Conservation (phyloP, 108 stramenopile genomes). For the Parmales sp. region DNA sequence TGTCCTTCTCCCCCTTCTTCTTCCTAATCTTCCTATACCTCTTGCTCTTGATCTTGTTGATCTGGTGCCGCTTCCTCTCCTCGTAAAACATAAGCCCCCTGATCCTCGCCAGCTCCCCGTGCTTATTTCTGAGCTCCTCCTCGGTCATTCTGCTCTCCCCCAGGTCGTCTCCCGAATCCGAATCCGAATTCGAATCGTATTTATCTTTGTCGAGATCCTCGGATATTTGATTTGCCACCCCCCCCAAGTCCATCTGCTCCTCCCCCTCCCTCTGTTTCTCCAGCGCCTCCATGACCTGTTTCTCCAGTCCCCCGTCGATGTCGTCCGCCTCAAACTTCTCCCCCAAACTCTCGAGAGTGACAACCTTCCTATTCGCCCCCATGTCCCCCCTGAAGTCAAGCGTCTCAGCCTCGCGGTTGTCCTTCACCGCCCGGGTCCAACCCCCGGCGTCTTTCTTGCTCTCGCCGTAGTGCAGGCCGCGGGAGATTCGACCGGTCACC, state of each 20-base stretch:
- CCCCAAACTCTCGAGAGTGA: slow-evolving; percentile 36
- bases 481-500: slow-evolving; percentile 65
- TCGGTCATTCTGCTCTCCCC: slow-evolving; percentile 63
- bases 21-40: slow-evolving; percentile 89
- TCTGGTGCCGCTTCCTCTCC: slow-evolving; percentile 92
- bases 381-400: slow-evolving; percentile 79
- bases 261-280: slow-evolving; percentile 61
- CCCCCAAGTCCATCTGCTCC: slow-evolving; percentile 43
- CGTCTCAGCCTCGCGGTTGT: slow-evolving; percentile 80
- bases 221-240: slow-evolving; percentile 14
- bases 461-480: slow-evolving; percentile 71
- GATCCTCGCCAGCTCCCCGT: slow-evolving; percentile 87
- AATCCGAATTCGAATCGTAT: slow-evolving; percentile 7
- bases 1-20: slow-evolving; percentile 61
- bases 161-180: slow-evolving; percentile 48
- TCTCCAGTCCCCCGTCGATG: slow-evolving; percentile 91
- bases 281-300: slow-evolving; percentile 68
- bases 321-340: slow-evolving; percentile 74
- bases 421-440: slow-evolving; percentile 73
- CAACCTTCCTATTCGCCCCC: slow-evolving; percentile 16
- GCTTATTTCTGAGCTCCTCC: slow-evolving; percentile 82
- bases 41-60: slow-evolving; percentile 98
- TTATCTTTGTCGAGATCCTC: slow-evolving; percentile 1
- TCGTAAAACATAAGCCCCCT: slow-evolving; percentile 96
- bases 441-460: slow-evolving; percentile 54